A percentile compares a stretch with the other conserved stretches of the same genome.
These are phyloP conservation scores for Metarhizium brunneum DNA, from an alignment of 2,329 filamentous ascomycete species.

Conservation along the genomic window DNA sequence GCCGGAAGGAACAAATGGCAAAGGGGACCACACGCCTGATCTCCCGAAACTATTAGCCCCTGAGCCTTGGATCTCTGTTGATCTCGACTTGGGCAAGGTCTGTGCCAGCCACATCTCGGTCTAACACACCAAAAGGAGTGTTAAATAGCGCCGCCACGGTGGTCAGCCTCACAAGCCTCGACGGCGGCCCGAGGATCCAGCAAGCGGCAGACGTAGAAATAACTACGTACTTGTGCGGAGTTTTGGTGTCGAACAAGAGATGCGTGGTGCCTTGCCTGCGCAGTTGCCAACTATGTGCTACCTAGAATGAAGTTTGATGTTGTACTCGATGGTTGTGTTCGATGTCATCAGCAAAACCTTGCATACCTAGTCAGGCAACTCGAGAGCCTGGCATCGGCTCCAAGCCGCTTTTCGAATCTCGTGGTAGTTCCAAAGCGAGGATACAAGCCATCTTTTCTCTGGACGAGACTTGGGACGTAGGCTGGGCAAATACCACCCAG, in stretches of 20 bases:
- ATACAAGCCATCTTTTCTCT: background rate
- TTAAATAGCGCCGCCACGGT: background rate
- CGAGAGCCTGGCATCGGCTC: background rate
- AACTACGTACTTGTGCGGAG: no score
- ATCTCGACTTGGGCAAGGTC: background rate
- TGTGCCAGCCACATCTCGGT: slow-evolving; percentile 2
- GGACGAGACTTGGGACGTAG: background rate
- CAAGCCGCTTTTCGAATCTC: background rate
- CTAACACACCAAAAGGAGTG: background rate
- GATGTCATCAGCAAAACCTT: no score
- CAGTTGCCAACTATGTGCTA: background rate
- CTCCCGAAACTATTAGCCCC: background rate
- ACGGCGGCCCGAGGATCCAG: background rate
- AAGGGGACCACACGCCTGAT: slow-evolving; percentile 7
- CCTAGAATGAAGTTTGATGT: no score
- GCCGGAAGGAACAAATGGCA: background rate
- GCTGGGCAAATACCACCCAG: background rate
- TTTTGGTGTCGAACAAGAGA: background rate
- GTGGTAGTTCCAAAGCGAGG: no score
- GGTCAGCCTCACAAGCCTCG: background rate
- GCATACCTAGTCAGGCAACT: background rate
- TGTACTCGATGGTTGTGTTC: no score
- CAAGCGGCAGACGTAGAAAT: background rate
- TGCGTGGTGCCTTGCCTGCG: background rate
- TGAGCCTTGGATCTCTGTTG: background rate